These are phyloP conservation scores for Pseudopithomyces maydicus DNA, from an alignment of 2,329 filamentous ascomycete genomes.

Conservation along the genomic window DNA sequence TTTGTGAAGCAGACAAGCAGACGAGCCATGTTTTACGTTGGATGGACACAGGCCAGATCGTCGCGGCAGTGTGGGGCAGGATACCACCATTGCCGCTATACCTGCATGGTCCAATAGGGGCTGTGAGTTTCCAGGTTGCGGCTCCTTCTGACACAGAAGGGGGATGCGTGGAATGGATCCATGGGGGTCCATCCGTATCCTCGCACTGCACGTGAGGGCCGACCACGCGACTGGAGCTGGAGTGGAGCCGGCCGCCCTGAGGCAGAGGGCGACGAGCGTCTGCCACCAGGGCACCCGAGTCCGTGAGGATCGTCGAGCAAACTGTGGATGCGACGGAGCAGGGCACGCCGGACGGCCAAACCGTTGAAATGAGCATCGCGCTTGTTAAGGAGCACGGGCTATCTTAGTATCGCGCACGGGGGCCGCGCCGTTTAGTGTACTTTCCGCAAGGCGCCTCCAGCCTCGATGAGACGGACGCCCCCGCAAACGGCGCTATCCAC, in stretches of 20 bases:
- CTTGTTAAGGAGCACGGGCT: background rate
- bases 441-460: background rate
- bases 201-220: background rate
- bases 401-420: background rate
- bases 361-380: too few relatives aligned
- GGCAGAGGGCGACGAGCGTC: background rate
- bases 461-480: background rate
- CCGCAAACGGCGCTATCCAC: conserved; percentile 2
- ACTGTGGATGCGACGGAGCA: too few relatives aligned
- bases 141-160: background rate
- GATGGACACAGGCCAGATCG: background rate
- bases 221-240: too few relatives aligned
- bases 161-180: background rate
- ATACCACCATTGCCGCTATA: background rate
- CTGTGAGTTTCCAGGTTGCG: background rate
- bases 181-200: background rate
- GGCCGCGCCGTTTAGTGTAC: background rate
- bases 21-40: conserved; percentile 2
- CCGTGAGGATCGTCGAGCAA: background rate
- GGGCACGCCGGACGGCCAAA: too few relatives aligned
- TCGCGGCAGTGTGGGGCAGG: conserved; percentile 1
- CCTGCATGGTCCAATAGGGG: conserved; percentile 1
- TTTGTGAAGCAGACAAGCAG: background rate
- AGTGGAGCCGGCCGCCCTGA: too few relatives aligned
- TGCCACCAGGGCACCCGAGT: background rate